These are phyloP conservation scores for Lasiosphaeris hirsuta DNA, from an alignment of 495 filamentous ascomycete genomes.

Conservation along the genomic window DNA sequence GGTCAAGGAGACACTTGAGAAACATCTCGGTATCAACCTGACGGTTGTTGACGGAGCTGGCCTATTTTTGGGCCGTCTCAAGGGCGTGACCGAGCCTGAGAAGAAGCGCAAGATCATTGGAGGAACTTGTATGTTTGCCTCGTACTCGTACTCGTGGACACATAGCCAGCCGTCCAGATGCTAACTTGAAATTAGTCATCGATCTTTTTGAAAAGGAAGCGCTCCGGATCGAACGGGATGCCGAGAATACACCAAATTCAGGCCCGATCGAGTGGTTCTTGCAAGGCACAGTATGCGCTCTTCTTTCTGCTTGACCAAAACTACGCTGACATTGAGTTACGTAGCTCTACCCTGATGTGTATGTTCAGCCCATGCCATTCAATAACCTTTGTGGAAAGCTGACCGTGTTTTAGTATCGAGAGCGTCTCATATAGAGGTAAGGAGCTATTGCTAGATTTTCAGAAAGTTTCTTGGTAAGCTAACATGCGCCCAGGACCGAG, in stretches of 20 bases:
- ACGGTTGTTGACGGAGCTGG: slow-evolving; percentile 80
- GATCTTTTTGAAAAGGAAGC: slow-evolving; percentile 85
- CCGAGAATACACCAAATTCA: slow-evolving; percentile 52
- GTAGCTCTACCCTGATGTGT: slow-evolving; percentile 30
- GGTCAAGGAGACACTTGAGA: slow-evolving; percentile 70
- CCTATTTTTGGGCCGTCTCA: slow-evolving; percentile 68
- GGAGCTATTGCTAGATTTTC: too few species aligned
- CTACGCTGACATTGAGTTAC: slow-evolving; percentile 8
- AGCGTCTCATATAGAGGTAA: slow-evolving; percentile 8
- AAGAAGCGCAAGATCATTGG: slow-evolving; percentile 92
- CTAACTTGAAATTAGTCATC: slow-evolving; percentile 51
- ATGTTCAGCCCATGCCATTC: slow-evolving; percentile 22
- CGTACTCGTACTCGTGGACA: not conserved
- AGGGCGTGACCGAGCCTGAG: slow-evolving; percentile 79
- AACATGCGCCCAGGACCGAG: not conserved
- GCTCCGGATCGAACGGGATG: slow-evolving; percentile 66
- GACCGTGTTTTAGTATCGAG: slow-evolving; percentile 9
- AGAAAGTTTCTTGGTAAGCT: too few species aligned
- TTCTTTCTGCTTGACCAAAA: not conserved
- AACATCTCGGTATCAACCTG: slow-evolving; percentile 84
- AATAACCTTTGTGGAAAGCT: not conserved
- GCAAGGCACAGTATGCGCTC: slow-evolving; percentile 22
- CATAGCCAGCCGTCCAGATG: not conserved
- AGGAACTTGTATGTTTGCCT: slow-evolving; percentile 15
- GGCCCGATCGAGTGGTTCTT: slow-evolving; percentile 29